phyloP scores from a whole-genome alignment of 257 asterid species.

The Solanum chiquidenum region DNA sequence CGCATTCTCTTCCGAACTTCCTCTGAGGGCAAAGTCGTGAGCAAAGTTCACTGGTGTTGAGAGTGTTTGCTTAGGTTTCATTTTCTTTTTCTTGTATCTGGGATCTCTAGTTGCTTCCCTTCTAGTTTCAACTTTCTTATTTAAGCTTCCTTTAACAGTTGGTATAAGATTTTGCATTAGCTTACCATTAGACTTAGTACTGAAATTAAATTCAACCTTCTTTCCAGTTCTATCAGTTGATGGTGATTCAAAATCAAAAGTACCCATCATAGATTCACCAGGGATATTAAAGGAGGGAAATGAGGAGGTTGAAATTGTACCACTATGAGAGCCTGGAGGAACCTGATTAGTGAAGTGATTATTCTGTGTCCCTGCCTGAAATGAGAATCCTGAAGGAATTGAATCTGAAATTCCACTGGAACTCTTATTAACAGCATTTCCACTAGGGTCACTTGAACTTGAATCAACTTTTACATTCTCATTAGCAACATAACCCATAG shows the following conservation, averaged over 20 bases:
- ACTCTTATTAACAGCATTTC: background rate
- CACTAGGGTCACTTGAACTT: background rate
- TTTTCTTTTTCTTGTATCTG: slow-evolving; percentile 67
- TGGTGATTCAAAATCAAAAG: slow-evolving; percentile 25
- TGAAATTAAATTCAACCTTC: slow-evolving; percentile 45
- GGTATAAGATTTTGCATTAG: slow-evolving; percentile 37
- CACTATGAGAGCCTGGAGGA: slow-evolving; percentile 20
- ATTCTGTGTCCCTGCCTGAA: slow-evolving; percentile 29
- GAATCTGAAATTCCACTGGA: slow-evolving; percentile 16
- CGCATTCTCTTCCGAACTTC: slow-evolving; percentile 23
- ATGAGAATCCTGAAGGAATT: slow-evolving; percentile 26
- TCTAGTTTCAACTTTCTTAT: slow-evolving; percentile 47
- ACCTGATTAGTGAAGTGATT: slow-evolving; percentile 10
- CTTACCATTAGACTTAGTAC: slow-evolving; percentile 31
- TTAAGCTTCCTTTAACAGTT: slow-evolving; percentile 34
- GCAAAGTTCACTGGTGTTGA: slow-evolving; percentile 29
- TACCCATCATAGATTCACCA: slow-evolving; percentile 14
- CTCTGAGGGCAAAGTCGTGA: slow-evolving; percentile 35
- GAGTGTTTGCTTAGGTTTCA: slow-evolving; percentile 40
- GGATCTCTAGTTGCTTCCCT: slow-evolving; percentile 48
- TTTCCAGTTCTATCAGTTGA: slow-evolving; percentile 26
- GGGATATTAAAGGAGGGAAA: slow-evolving; percentile 24
- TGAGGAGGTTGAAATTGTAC: slow-evolving; percentile 17
- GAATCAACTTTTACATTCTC: slow-evolving; percentile 3
- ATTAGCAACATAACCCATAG: slow-evolving; percentile 7